These are phyloP conservation scores for Quercus robur DNA, from an alignment of 306 rosid genomes.

Conservation along the genomic window DNA sequence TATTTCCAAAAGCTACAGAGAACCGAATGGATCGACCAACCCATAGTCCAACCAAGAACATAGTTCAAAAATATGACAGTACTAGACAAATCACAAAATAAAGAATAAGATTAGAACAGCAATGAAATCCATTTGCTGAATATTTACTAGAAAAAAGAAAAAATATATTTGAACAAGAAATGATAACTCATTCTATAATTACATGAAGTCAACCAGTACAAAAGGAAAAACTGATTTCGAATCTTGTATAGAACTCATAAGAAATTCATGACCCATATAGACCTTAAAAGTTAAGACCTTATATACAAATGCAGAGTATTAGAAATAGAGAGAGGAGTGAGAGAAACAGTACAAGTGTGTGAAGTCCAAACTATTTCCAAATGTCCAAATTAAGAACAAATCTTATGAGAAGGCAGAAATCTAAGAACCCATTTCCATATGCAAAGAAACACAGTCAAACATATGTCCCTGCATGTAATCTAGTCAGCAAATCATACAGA, in stretches of 20 bases:
- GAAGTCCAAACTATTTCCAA: constrained; percentile 2
- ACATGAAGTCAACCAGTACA: background rate
- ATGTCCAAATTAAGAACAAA: background rate
- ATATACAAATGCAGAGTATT: background rate
- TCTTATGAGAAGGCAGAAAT: background rate
- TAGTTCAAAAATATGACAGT: background rate
- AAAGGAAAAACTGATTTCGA: background rate
- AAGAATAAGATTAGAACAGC: background rate
- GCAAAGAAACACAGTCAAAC: background rate
- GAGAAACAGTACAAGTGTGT: background rate
- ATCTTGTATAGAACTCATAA: background rate
- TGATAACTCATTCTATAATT: background rate
- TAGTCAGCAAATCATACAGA: background rate
- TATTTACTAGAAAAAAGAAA: constrained; percentile 1
- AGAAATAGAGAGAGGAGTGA: background rate
- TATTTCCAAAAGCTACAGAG: constrained; percentile 1
- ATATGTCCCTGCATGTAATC: constrained; percentile 1
- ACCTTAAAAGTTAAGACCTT: background rate
- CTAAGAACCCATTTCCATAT: background rate
- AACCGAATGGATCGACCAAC: constrained; percentile 2
- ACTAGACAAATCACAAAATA: background rate
- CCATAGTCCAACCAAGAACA: background rate
- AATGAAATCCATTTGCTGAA: background rate
- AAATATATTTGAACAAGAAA: background rate
- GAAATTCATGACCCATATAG: background rate